These are phyloP conservation scores for Diaporthe capsici DNA, from an alignment of 2,329 filamentous ascomycete species.

Conservation along the genomic window DNA sequence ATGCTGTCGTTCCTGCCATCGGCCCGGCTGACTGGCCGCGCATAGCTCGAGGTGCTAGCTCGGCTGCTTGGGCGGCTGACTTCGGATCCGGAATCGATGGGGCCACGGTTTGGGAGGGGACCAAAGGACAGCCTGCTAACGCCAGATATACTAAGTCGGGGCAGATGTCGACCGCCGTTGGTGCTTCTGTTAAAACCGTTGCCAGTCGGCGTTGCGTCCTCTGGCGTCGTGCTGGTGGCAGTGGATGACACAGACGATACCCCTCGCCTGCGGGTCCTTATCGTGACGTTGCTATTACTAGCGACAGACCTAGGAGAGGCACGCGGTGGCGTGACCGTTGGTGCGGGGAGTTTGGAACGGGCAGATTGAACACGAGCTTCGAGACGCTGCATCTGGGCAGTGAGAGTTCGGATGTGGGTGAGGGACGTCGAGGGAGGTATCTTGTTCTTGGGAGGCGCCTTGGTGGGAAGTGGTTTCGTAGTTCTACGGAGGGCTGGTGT, in stretches of 20 bases:
- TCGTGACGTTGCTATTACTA: slow-evolving; percentile 63
- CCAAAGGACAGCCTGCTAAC: slow-evolving; percentile 73
- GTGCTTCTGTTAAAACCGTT: slow-evolving; percentile 48
- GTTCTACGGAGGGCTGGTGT: slow-evolving; percentile 61
- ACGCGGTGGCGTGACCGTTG: slow-evolving; percentile 82
- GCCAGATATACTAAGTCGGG: slow-evolving; percentile 73
- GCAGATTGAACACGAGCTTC: slow-evolving; percentile 94
- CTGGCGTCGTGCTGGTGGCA: slow-evolving; percentile 56
- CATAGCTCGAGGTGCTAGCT: slow-evolving; percentile 71
- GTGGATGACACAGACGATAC: slow-evolving; percentile 68
- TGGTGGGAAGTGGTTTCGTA: slow-evolving; percentile 59
- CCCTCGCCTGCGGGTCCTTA: slow-evolving; percentile 79
- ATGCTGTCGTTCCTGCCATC: slow-evolving; percentile 56
- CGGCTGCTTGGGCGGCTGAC: slow-evolving; percentile 81
- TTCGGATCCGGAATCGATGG: slow-evolving; percentile 55
- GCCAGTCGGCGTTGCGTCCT: slow-evolving; percentile 66
- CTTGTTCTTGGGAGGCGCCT: slow-evolving; percentile 60
- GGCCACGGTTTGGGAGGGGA: slow-evolving; percentile 68
- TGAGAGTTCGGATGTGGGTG: slow-evolving; percentile 92
- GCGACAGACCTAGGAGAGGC: slow-evolving; percentile 77
- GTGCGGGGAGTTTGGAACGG: slow-evolving; percentile 90
- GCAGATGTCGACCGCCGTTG: slow-evolving; percentile 62
- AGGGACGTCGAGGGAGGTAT: slow-evolving; percentile 78
- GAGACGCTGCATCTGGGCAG: slow-evolving; percentile 96
- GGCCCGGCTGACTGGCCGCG: slow-evolving; percentile 67